phyloP scores from a whole-genome alignment of 2,329 filamentous ascomycete genomes.

The Raffaelea ambrosiae region DNA sequence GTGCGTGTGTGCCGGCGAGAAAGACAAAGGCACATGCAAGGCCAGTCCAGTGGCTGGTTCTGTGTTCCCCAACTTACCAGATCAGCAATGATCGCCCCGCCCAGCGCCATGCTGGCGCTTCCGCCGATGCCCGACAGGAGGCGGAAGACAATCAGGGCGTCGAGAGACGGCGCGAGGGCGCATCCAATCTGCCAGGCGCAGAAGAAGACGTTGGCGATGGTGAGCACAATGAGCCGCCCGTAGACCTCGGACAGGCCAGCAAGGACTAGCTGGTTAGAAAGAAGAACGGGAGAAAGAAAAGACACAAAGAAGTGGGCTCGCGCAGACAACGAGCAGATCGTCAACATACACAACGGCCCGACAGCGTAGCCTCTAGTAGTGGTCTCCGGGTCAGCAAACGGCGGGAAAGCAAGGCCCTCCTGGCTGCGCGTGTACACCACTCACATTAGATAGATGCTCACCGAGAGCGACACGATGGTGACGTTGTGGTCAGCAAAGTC shows the following conservation, averaged over 20 bases:
- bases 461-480: conserved; percentile 42
- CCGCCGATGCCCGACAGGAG: conserved; percentile 13
- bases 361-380: conserved; percentile 41
- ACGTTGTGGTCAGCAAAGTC: conserved; percentile 35
- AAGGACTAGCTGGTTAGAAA: conserved; percentile 31
- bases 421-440: neutral
- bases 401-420: neutral
- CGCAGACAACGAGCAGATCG: conserved; percentile 58
- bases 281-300: conserved; percentile 32
- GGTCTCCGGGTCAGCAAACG: neutral
- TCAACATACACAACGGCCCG: conserved; percentile 48
- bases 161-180: conserved; percentile 47
- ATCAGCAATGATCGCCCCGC: conserved; percentile 11
- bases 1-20: too few species aligned
- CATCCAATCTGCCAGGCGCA: conserved; percentile 58
- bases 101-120: conserved; percentile 11
- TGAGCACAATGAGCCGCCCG: conserved; percentile 56
- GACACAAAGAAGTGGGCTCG: conserved; percentile 48
- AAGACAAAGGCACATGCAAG: too few species aligned
- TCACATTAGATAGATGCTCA: conserved; percentile 50
- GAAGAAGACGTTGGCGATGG: conserved; percentile 58
- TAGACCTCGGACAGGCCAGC: conserved; percentile 14
- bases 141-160: conserved; percentile 22
- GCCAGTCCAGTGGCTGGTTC: neutral
- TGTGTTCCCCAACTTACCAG: neutral